Conservation (phyloP, 306 rosid species). For the Sechiopsis laciniata region DNA sequence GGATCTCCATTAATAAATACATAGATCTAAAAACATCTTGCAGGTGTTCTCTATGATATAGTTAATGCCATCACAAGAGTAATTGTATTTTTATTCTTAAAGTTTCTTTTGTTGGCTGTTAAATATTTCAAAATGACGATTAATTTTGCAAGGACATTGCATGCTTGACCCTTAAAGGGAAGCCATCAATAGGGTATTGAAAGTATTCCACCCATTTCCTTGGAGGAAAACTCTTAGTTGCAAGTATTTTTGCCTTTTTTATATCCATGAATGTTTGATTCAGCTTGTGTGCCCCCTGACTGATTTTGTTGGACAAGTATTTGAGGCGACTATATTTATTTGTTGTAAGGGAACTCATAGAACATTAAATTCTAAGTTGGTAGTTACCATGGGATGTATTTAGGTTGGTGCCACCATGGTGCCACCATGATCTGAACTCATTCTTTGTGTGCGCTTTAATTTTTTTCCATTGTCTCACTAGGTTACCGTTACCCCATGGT, state of each 20-base stretch:
- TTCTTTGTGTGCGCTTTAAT: background rate
- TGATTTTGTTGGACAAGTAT: background rate
- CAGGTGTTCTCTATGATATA: background rate
- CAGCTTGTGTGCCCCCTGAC: background rate
- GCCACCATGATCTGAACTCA: background rate
- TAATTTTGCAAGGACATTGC: background rate
- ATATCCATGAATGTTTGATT: background rate
- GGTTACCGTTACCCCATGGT: background rate
- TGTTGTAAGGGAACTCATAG: background rate
- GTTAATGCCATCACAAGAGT: background rate
- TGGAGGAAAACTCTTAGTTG: background rate
- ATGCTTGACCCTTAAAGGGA: background rate
- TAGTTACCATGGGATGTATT: background rate
- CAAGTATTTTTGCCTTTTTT: background rate
- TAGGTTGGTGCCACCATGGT: no score
- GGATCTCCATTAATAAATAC: background rate
- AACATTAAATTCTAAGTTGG: background rate
- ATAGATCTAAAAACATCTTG: background rate
- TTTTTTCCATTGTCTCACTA: background rate
- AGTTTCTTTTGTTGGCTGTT: constrained; percentile 4
- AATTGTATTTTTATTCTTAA: background rate
- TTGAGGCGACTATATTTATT: background rate
- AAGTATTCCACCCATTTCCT: constrained; percentile 6
- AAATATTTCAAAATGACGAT: background rate
- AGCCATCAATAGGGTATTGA: background rate